These are phyloP conservation scores for Cavenderia fasciculata DNA, from an alignment of 78 protist genomes.

Conservation along the genomic window DNA sequence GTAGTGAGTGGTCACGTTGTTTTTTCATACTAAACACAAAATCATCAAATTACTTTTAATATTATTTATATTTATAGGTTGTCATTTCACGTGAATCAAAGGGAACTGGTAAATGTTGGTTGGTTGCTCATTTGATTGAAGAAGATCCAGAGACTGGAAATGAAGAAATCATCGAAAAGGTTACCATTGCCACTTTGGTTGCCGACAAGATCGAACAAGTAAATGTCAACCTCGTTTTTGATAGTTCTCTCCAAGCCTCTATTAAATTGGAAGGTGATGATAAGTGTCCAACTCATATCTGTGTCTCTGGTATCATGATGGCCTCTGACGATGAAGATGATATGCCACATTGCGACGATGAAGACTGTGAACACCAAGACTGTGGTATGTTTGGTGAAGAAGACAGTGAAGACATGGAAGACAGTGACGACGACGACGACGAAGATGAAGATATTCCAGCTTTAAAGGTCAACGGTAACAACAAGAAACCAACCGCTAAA, in stretches of 20 bases:
- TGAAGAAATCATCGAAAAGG: neutral
- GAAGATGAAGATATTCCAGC: slow-evolving; percentile 2
- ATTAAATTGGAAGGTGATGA: slow-evolving; percentile 1
- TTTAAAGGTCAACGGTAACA: no score
- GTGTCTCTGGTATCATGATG: neutral
- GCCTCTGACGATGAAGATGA: neutral
- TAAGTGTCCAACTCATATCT: neutral
- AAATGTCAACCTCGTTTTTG: neutral
- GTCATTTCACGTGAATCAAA: neutral
- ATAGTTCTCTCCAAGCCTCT: neutral
- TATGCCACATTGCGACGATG: neutral
- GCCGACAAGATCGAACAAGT: slow-evolving; percentile 4
- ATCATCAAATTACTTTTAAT: no score
- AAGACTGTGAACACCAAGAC: neutral
- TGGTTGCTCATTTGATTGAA: neutral
- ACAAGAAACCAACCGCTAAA: neutral
- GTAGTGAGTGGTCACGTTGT: neutral
- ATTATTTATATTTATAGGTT: neutral
- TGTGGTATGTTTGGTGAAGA: neutral
- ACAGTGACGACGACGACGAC: neutral
- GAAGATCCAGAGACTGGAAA: neutral
- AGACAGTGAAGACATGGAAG: neutral
- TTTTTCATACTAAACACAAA: neutral
- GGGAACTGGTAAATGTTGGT: neutral
- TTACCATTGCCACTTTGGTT: neutral